These are phyloP conservation scores for Ottelia alismoides DNA, from an alignment of 106 monocot genomes.

Conservation along the genomic window DNA sequence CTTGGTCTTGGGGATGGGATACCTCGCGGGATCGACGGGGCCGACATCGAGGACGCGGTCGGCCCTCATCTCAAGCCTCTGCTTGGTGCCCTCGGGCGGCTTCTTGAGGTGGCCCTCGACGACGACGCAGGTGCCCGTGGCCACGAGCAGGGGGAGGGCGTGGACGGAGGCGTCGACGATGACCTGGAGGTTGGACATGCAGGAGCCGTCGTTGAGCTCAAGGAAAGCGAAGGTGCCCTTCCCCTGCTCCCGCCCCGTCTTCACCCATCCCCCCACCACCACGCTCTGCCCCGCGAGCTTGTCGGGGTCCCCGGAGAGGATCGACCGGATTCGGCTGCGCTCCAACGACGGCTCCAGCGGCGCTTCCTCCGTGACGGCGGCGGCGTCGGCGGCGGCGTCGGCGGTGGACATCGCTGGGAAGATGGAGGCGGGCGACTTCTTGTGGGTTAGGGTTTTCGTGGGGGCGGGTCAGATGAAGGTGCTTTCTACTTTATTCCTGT, in stretches of 20 bases:
- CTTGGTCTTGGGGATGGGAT: conserved; percentile 75
- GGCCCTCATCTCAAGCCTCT: conserved; percentile 61
- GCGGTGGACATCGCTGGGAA: too few species aligned
- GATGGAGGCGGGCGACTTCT: too few species aligned
- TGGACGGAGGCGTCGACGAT: conserved; percentile 50
- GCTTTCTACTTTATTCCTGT: too few species aligned
- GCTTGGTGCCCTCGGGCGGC: conserved; percentile 81
- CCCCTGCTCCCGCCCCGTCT: conserved; percentile 91
- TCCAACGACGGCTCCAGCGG: too few species aligned
- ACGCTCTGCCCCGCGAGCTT: too few species aligned
- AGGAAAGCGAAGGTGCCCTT: conserved; percentile 92
- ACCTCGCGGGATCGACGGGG: conserved; percentile 41
- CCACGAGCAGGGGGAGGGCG: conserved; percentile 45
- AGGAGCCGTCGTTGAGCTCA: conserved; percentile 93
- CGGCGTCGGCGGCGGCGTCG: too few species aligned
- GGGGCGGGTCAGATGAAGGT: too few species aligned
- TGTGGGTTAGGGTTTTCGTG: too few species aligned
- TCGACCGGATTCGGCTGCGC: too few species aligned
- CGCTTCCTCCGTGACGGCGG: too few species aligned
- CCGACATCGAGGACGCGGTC: conserved; percentile 65
- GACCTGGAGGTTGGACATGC: conserved; percentile 83
- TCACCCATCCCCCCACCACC: too few species aligned
- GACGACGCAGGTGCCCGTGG: conserved; percentile 75
- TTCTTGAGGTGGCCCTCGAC: conserved; percentile 85
- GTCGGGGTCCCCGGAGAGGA: too few species aligned